A percentile compares a stretch with the other conserved stretches of the same genome.
Evolutionary conservation across 768 basidiomycete genomes (phyloP).

Genomic region (Lentinus brumalis): DNA sequence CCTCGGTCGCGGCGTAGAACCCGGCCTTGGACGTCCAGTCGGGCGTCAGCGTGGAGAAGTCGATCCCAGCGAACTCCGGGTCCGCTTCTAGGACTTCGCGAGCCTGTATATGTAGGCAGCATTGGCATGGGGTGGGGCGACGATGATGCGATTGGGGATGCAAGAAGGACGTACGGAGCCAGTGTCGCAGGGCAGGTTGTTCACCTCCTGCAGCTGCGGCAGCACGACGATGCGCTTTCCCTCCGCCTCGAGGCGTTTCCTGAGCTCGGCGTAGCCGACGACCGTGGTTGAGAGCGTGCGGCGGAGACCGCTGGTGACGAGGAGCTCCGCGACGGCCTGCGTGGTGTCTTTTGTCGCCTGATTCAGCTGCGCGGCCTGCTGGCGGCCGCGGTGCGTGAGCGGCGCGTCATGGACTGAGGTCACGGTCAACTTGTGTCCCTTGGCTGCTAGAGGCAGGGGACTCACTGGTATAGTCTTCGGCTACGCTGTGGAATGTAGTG

Average conservation of each 20-base stretch:
- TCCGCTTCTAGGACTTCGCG: conserved; percentile 29
- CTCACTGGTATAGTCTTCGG: conserved; percentile 28
- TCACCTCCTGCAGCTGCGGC: conserved; percentile 33
- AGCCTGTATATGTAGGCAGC: conserved; percentile 7
- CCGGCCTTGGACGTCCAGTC: conserved; percentile 31
- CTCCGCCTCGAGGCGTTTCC: conserved; percentile 26
- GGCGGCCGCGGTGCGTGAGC: conserved; percentile 27
- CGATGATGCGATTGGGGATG: background rate
- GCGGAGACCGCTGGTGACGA: conserved; percentile 28
- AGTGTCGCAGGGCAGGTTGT: conserved; percentile 31
- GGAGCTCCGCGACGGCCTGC: conserved; percentile 28
- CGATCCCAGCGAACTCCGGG: conserved; percentile 31
- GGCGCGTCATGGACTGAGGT: conserved; percentile 29
- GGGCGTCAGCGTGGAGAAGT: conserved; percentile 30
- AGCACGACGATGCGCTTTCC: conserved; percentile 28
- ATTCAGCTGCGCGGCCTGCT: conserved; percentile 27
- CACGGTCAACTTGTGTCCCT: background rate
- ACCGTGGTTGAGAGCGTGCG: conserved; percentile 31
- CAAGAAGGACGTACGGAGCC: conserved; percentile 26
- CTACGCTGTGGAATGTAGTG: conserved; percentile 18
- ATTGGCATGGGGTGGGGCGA: background rate
- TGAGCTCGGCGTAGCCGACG: conserved; percentile 26
- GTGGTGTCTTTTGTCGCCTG: conserved; percentile 25
- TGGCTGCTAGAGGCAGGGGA: background rate
- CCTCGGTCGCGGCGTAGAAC: conserved; percentile 24